Conservation (phyloP, 305 asterid species). For the Fraxinus greggii region DNA sequence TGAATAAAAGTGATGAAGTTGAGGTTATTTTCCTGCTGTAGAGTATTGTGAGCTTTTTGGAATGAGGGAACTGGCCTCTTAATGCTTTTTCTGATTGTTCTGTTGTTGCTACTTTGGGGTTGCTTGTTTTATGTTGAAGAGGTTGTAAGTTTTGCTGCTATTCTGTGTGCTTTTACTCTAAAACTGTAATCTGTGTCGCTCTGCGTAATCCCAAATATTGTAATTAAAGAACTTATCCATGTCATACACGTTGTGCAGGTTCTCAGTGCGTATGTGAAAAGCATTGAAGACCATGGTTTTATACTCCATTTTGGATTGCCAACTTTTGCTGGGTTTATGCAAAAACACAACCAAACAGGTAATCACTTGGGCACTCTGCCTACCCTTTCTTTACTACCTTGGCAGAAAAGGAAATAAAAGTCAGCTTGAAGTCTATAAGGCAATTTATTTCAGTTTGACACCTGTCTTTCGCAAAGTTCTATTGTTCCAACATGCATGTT, state of each 20-base stretch:
- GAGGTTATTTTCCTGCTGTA: neutral
- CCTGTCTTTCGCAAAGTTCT: neutral
- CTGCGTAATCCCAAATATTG: slow-evolving; percentile 13
- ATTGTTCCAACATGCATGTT: neutral
- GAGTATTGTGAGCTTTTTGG: neutral
- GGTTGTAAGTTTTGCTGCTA: slow-evolving; percentile 1
- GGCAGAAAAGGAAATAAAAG: neutral
- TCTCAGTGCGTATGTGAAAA: slow-evolving; percentile 75
- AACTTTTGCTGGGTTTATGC: slow-evolving; percentile 78
- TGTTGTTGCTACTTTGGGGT: neutral
- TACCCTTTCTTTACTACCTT: neutral
- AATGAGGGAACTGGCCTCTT: neutral
- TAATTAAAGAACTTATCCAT: slow-evolving; percentile 13
- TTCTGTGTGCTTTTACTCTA: neutral
- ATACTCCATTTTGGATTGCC: slow-evolving; percentile 74
- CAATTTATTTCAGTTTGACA: neutral
- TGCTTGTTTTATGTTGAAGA: neutral
- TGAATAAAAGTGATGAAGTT: neutral
- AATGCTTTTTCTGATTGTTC: slow-evolving; percentile 2
- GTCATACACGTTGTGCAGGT: slow-evolving; percentile 49
- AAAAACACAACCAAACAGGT: slow-evolving; percentile 61
- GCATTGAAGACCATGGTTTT: slow-evolving; percentile 95
- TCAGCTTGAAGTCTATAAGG: neutral
- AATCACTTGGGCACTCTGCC: slow-evolving; percentile 25
- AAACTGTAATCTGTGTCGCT: slow-evolving; percentile 6